Evolutionary conservation across 495 filamentous ascomycete species (phyloP), one percentile per base, ranked within the genome.

Genomic region (Friedmanniomyces endolithicus): DNA sequence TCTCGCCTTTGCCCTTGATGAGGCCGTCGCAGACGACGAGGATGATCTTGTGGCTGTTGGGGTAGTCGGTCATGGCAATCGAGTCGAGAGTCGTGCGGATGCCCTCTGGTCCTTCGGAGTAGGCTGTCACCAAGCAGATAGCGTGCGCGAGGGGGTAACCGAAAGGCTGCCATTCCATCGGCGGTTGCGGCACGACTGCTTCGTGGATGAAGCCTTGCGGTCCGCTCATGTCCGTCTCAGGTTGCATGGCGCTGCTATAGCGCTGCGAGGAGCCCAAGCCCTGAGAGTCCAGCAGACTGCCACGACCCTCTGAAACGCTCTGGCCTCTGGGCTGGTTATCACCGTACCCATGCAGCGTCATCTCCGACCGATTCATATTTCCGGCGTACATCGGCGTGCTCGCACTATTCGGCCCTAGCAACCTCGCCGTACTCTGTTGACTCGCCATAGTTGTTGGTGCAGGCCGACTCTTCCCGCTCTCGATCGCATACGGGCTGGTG

Each of bases 11-110:
- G 54, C 94, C 94, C 70, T 97, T 95, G 76, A 99, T 95, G 63
- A 97, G 79, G 66, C 94, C 94, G 66, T 99, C 94, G 72, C 94
- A 97, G 59, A 99, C 85, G 56, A 96, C 87, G 39, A 99, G 73
- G 62, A 99, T 88, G 17, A 86, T 79, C 68, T 97, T 99, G 74
- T 99, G 94, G 68, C 89, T 95, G 75, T 97, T 97, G 7, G 94
- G 94, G 61, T 97, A 99, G 65, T 99, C 94, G 9, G 94, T 99
- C 74, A 87, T 90, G 25, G 90, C 92, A 68, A 99, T 83, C 0
- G 94, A 97, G 69, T 99, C 90, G 19, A 99, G 70, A 4, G 94
- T 99, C 11, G 90, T 94, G 20, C 94, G 82, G 47, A 99, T 76
- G 61, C 89, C 94, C 23, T 92, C 80, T 63, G 88, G 87, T 31